A percentile compares a stretch with the other conserved stretches of the same genome.
These are phyloP conservation scores for Rubia occidens DNA, from an alignment of 305 asterid species.

Conservation along the genomic window DNA sequence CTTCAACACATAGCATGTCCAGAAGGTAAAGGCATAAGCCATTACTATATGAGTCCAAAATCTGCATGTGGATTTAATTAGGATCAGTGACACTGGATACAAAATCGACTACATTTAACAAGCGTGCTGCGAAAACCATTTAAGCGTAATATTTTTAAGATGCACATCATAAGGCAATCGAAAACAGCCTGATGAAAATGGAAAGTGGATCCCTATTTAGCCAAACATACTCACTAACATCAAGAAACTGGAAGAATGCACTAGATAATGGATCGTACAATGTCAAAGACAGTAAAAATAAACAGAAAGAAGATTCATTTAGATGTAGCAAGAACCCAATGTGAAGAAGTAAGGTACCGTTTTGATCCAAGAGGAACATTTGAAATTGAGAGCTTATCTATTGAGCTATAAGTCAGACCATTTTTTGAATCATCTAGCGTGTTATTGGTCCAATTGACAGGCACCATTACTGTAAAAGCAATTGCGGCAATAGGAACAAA, in stretches of 20 bases:
- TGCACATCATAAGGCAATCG: too few relatives aligned
- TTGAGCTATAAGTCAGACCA: conserved; percentile 38
- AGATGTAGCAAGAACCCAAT: not conserved
- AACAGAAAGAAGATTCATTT: conserved; percentile 1
- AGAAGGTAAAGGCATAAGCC: conserved; percentile 79
- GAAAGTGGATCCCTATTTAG: not conserved
- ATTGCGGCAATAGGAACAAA: conserved; percentile 75
- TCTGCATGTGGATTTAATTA: conserved; percentile 30
- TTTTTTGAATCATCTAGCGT: conserved; percentile 39
- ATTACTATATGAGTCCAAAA: conserved; percentile 88
- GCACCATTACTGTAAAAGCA: conserved; percentile 81
- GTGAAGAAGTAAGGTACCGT: conserved; percentile 38
- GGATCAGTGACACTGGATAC: not conserved
- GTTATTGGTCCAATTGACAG: conserved; percentile 89
- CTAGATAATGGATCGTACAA: too few relatives aligned
- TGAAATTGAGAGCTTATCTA: conserved; percentile 93
- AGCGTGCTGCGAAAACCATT: not conserved
- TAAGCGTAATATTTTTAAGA: not conserved
- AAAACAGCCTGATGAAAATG: not conserved
- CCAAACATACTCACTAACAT: not conserved
- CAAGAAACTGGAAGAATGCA: not conserved
- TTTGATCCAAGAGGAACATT: conserved; percentile 68
- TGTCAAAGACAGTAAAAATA: not conserved
- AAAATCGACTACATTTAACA: not conserved
- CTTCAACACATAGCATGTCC: conserved; percentile 72